These are phyloP conservation scores for Neonothopanus nambi DNA, from an alignment of 1,284 basidiomycete genomes.

Conservation along the genomic window DNA sequence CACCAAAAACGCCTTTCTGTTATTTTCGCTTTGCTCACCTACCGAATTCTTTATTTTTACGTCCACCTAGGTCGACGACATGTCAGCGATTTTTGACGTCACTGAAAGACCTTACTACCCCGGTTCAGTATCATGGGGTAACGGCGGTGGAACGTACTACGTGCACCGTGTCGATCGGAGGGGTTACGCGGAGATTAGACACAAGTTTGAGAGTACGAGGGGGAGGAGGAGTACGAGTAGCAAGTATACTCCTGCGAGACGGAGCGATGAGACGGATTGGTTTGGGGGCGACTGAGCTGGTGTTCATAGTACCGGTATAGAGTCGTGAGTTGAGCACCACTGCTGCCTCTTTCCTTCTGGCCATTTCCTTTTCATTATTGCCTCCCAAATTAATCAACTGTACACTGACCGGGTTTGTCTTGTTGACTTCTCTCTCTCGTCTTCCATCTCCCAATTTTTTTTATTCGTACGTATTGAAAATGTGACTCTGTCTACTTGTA, in stretches of 20 bases:
- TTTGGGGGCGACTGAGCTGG: constrained; percentile 1
- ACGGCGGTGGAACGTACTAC: constrained; percentile 66
- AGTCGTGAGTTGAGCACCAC: too few relatives aligned
- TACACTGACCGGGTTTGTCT: too few relatives aligned
- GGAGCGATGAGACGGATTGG: constrained; percentile 10
- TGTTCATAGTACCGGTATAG: too few relatives aligned
- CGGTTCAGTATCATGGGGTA: constrained; percentile 76
- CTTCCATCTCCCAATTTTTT: too few relatives aligned
- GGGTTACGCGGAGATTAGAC: constrained; percentile 60
- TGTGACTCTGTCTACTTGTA: too few relatives aligned
- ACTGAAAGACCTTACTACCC: constrained; percentile 64
- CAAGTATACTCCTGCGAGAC: constrained; percentile 2
- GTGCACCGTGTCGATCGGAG: constrained; percentile 72
- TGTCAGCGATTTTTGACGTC: constrained; percentile 74
- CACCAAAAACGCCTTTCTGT: background rate
- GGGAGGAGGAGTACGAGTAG: constrained; percentile 5
- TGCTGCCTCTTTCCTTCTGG: too few relatives aligned
- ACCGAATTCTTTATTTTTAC: constrained; percentile 6
- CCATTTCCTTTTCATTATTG: too few relatives aligned
- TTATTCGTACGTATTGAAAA: too few relatives aligned
- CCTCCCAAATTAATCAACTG: too few relatives aligned
- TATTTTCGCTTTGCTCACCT: too few relatives aligned
- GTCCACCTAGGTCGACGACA: constrained; percentile 59
- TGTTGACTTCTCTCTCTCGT: too few relatives aligned
- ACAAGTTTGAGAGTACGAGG: constrained; percentile 45